Evolutionary conservation across 768 basidiomycete genomes (phyloP), one percentile per base, ranked within the genome.

Genomic region (Phanerochaete sordida): DNA sequence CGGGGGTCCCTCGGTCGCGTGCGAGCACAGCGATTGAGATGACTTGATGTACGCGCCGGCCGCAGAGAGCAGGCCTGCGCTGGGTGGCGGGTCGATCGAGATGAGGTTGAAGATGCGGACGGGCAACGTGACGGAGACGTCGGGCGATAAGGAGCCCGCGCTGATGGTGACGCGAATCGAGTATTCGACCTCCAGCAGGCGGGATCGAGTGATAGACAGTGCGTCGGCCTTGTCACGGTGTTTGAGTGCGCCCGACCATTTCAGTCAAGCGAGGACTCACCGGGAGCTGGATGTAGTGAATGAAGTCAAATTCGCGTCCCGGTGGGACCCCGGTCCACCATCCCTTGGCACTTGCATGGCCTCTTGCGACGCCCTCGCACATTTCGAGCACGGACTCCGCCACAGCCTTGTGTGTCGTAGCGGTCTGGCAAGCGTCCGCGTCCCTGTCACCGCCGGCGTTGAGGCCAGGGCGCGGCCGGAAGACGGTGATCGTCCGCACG

Each of bases 251-350:
- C 21, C 28, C 47, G 52, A 43, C 15, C 24, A 24, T 21, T 2
- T 8, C 6, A 24, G 45, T 35, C 21, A 46, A 62, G 45, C 54
- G 16, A 46, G 46, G 16, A 75, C 88, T 74, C 68, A 95, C 94
- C 27, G 94, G 93, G 44, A 95, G 67, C 9, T 83, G 68, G 7
- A 97, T 78, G 55, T 80, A 84, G 67, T 92, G 87, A 16, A 81
- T 79, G 71, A 93, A 91, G 21, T 84, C 79, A 9, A 79, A 74
- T 5, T 77, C 76, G 62, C 87, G 83, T 1, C 84, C 84, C 2
- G 88, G 76, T 15, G 76, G 73, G 6, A 95, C 85, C 8, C 95
- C 95, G 5, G 84, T 79, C 93, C 94, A 96, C 90, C 92, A 96
- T 0, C 93, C 94, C 66, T 85, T 87, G 24, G 86, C 89, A 44